Evolutionary conservation across 495 filamentous ascomycete genomes (phyloP).

Genomic region (Trichoderma gamsii): DNA sequence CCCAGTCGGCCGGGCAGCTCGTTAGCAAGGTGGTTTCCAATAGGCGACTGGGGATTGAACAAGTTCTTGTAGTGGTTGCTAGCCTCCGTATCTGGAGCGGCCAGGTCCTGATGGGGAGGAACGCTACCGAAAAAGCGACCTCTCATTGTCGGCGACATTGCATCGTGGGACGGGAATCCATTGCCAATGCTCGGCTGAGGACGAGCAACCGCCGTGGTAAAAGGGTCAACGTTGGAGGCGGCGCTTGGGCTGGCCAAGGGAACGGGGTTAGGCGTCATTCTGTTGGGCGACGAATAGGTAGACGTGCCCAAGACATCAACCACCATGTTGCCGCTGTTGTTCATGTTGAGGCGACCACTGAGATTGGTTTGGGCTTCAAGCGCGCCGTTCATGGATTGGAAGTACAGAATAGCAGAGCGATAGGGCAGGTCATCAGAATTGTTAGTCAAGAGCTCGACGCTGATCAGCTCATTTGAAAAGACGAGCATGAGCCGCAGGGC

Average conservation of each 20-base stretch:
- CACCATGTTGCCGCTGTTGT: conserved; percentile 69
- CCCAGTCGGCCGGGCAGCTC: conserved; percentile 67
- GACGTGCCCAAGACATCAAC: conserved; percentile 62
- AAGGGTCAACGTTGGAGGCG: conserved; percentile 43
- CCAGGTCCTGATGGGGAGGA: conserved; percentile 39
- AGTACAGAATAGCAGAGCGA: conserved; percentile 67
- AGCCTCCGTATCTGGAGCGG: conserved; percentile 52
- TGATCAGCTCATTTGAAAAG: conserved; percentile 75
- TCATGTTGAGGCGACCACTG: conserved; percentile 71
- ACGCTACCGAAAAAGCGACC: conserved; percentile 39
- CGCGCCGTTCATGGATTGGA: conserved; percentile 63
- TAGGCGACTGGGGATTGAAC: conserved; percentile 80
- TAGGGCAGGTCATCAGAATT: conserved; percentile 65
- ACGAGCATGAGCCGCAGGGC: conserved; percentile 74
- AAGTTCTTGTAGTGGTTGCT: conserved; percentile 62
- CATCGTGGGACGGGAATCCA: conserved; percentile 67
- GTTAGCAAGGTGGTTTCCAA: conserved; percentile 60
- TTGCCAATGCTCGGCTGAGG: conserved; percentile 32
- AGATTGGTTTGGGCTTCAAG: conserved; percentile 70
- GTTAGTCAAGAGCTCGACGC: conserved; percentile 66
- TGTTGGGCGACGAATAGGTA: conserved; percentile 30
- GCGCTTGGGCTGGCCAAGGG: background rate
- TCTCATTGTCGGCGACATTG: conserved; percentile 58
- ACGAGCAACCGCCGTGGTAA: conserved; percentile 19
- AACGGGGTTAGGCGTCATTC: conserved; percentile 19